phyloP scores from a whole-genome alignment of 2,329 filamentous ascomycete species.

The Calonectria leucothoes region DNA sequence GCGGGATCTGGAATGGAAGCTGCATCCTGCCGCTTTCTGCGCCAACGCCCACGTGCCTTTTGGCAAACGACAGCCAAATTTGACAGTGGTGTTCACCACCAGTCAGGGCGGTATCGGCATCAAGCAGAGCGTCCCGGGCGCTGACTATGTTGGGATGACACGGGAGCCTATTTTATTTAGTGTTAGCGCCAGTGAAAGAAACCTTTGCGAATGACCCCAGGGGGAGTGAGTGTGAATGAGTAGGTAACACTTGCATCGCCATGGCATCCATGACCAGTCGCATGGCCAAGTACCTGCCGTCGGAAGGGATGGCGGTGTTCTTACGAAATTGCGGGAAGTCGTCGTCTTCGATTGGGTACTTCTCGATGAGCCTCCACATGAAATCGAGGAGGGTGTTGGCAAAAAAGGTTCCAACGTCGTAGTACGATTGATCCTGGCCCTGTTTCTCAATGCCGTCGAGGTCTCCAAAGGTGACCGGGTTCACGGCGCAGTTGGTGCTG shows the following conservation, averaged over 20 bases:
- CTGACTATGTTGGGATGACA: neutral
- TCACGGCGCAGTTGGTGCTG: neutral
- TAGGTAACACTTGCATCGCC: neutral
- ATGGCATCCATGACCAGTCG: neutral
- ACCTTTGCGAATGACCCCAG: neutral
- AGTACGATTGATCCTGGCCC: neutral
- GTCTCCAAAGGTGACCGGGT: neutral
- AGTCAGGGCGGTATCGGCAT: neutral
- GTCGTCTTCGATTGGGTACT: neutral
- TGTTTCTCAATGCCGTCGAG: neutral
- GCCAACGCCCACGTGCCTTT: neutral
- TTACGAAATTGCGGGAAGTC: neutral
- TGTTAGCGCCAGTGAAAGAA: neutral
- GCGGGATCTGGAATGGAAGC: too few relatives aligned
- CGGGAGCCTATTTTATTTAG: neutral
- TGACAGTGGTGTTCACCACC: neutral
- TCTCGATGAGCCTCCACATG: neutral
- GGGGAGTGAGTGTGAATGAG: too few relatives aligned
- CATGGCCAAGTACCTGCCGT: neutral
- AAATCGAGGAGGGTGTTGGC: neutral
- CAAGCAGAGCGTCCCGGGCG: neutral
- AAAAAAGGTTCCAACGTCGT: neutral
- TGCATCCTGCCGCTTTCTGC: neutral
- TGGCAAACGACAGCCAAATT: neutral
- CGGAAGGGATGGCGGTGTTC: neutral